Conservation (phyloP, 139 green algal species). For the Asterochloris erici region DNA sequence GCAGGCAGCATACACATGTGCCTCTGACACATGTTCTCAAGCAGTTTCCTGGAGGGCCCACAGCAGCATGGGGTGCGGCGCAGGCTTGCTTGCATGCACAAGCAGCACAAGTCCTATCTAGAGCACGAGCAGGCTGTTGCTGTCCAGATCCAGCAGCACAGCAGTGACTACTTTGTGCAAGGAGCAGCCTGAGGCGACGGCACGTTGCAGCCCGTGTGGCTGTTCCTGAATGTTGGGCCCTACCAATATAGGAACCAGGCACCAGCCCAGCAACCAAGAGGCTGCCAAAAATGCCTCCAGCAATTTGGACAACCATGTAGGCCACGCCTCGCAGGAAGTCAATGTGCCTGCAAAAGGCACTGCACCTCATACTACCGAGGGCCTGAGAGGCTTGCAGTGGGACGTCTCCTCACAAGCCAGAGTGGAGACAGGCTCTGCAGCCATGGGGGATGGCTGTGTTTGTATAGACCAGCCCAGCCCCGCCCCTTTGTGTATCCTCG, state of each 20-base stretch:
- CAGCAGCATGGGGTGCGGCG: too few species aligned
- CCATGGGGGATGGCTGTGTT: background rate
- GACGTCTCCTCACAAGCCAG: background rate
- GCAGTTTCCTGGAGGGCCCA: too few species aligned
- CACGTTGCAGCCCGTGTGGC: too few species aligned
- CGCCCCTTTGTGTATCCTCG: conserved; percentile 38
- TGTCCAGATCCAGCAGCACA: too few species aligned
- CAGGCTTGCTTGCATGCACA: too few species aligned
- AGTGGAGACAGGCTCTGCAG: background rate
- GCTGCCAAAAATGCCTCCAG: background rate
- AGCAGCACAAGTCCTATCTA: too few species aligned
- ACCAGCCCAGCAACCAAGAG: conserved; percentile 18
- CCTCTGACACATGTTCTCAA: too few species aligned
- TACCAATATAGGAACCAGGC: conserved; percentile 4
- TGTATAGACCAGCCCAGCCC: background rate
- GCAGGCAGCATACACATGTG: background rate
- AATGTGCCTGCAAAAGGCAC: background rate
- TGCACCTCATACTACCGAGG: background rate
- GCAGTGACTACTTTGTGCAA: too few species aligned
- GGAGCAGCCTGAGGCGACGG: too few species aligned
- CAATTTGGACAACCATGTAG: background rate
- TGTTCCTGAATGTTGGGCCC: conserved; percentile 7
- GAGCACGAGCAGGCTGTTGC: too few species aligned
- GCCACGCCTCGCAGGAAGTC: background rate
- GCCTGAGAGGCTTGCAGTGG: background rate